Evolutionary conservation across 2,329 filamentous ascomycete genomes (phyloP).

Genomic region (Epichloe typhina): DNA sequence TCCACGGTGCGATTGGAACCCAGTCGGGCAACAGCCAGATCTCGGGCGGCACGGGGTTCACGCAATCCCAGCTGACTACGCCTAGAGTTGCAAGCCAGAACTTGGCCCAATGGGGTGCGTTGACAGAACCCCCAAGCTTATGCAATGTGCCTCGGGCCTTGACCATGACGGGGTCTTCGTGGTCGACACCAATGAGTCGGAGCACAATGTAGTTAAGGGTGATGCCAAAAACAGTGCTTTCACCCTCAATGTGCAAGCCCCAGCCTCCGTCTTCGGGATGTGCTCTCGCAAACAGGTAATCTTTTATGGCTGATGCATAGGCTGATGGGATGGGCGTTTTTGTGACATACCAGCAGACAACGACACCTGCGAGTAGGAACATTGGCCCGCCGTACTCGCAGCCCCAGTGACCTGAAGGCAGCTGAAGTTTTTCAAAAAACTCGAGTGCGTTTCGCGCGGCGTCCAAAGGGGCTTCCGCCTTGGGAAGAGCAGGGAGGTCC

Average conservation of each 20-base stretch:
- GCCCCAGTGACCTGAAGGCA: slow-evolving; percentile 83
- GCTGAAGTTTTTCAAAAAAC: slow-evolving; percentile 83
- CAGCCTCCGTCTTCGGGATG: slow-evolving; percentile 86
- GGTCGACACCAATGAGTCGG: slow-evolving; percentile 67
- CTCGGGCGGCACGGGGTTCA: slow-evolving; percentile 89
- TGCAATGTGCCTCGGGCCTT: slow-evolving; percentile 75
- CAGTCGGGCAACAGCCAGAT: slow-evolving; percentile 87
- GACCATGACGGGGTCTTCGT: slow-evolving; percentile 73
- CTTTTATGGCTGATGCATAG: slow-evolving; percentile 77
- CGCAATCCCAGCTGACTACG: slow-evolving; percentile 76
- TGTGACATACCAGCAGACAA: slow-evolving; percentile 80
- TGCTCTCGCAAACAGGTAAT: slow-evolving; percentile 79
- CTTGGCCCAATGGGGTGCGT: slow-evolving; percentile 91
- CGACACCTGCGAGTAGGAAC: slow-evolving; percentile 79
- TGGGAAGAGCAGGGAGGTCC: slow-evolving; percentile 60
- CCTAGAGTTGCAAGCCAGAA: slow-evolving; percentile 85
- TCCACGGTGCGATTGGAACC: slow-evolving; percentile 79
- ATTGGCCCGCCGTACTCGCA: slow-evolving; percentile 97
- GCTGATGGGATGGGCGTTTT: slow-evolving; percentile 72
- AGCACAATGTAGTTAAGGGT: slow-evolving; percentile 75
- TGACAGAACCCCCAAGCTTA: slow-evolving; percentile 75
- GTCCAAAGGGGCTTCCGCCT: slow-evolving; percentile 61
- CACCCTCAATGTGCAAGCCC: slow-evolving; percentile 90
- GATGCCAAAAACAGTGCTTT: slow-evolving; percentile 85
- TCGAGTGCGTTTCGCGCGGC: slow-evolving; percentile 69